Percentiles rank a stretch among this genome's conserved stretches.
phyloP scores from a whole-genome alignment of 2,329 filamentous ascomycete species.

The Curvularia hawaiiensis region DNA sequence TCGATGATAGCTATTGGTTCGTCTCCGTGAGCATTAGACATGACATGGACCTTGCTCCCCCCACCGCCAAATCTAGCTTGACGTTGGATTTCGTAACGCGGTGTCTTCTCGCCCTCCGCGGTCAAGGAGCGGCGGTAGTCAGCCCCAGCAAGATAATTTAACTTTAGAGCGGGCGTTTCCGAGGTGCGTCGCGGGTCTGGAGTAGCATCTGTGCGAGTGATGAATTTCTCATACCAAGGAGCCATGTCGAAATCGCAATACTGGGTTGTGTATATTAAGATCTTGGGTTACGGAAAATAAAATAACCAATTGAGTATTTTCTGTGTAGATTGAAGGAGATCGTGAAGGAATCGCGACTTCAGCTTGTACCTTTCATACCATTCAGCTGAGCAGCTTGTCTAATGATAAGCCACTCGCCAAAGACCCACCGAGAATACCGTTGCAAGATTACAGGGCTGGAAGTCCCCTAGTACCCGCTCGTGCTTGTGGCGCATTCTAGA shows the following conservation, averaged over 20 bases:
- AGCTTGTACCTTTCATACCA: background rate
- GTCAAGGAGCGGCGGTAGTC: background rate
- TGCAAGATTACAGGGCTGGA: background rate
- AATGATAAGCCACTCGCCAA: background rate
- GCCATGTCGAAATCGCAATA: background rate
- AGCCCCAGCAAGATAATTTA: background rate
- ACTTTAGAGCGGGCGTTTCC: background rate
- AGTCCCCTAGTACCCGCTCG: background rate
- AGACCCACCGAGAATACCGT: background rate
- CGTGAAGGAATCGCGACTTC: background rate
- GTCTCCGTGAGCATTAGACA: background rate
- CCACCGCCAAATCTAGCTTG: background rate
- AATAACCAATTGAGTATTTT: background rate
- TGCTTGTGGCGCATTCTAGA: background rate
- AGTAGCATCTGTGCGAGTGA: background rate
- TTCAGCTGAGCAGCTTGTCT: background rate
- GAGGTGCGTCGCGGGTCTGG: background rate
- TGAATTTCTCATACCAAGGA: background rate
- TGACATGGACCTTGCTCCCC: background rate
- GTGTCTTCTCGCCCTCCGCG: background rate
- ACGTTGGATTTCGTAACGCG: background rate
- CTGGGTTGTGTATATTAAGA: background rate
- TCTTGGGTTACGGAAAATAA: background rate
- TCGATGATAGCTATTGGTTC: background rate
- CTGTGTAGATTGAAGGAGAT: background rate